A percentile compares a stretch with the other conserved stretches of the same genome.
phyloP scores from a whole-genome alignment of 805 yeast species.

The Wickerhamiella kurtzmanii region DNA sequence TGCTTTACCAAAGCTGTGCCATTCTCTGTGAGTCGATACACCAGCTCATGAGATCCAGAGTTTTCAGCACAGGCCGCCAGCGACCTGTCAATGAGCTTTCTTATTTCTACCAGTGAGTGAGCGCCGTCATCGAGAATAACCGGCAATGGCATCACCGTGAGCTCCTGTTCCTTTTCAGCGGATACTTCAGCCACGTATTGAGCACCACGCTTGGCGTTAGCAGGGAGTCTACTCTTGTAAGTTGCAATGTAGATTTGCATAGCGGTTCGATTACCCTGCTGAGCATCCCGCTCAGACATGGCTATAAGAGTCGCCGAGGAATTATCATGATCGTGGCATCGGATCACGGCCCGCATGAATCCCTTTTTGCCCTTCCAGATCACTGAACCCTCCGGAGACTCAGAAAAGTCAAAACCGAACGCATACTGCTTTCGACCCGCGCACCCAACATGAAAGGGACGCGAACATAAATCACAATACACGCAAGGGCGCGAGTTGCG shows the following conservation, averaged over 20 bases:
- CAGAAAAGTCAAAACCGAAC: slow-evolving; percentile 8
- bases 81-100: neutral
- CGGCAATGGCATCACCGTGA: neutral
- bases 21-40: neutral
- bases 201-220: neutral
- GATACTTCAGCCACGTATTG: neutral
- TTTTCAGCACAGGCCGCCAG: neutral
- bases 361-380: slow-evolving; percentile 17
- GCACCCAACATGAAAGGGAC: slow-evolving; percentile 40
- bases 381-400: slow-evolving; percentile 13
- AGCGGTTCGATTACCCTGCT: slow-evolving; percentile 16
- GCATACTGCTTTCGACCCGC: slow-evolving; percentile 27
- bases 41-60: neutral
- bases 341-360: slow-evolving; percentile 20
- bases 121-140: neutral
- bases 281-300: slow-evolving; percentile 19
- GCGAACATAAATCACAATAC: slow-evolving; percentile 12
- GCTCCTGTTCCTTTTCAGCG: neutral
- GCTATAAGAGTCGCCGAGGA: slow-evolving; percentile 9
- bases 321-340: slow-evolving; percentile 22
- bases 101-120: neutral
- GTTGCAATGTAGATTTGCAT: slow-evolving; percentile 22
- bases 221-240: slow-evolving; percentile 13
- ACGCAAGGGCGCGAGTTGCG: slow-evolving; percentile 4
- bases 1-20: neutral